phyloP scores from a whole-genome alignment of 345 rosid genomes.

The Aquilaria yunnanensis region DNA sequence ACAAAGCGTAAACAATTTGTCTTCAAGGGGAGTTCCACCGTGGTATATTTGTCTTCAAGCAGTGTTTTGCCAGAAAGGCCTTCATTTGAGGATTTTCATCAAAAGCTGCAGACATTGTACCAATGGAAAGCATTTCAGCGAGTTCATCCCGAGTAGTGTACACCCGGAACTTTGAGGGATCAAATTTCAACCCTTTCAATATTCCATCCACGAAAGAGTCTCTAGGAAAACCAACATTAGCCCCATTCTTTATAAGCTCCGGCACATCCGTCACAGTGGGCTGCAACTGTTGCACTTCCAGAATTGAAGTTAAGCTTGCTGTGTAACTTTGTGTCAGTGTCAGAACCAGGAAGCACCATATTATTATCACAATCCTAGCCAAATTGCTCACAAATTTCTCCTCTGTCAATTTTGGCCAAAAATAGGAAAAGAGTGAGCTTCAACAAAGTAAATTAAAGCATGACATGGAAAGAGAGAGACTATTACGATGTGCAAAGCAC shows the following conservation, averaged over 20 bases:
- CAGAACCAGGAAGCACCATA: constrained; percentile 46
- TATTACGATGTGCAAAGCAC: constrained; percentile 40
- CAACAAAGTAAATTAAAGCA: background rate
- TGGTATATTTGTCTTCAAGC: constrained; percentile 15
- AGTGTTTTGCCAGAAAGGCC: constrained; percentile 30
- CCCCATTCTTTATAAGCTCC: constrained; percentile 7
- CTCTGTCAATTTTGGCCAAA: constrained; percentile 19
- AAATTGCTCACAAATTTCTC: constrained; percentile 35
- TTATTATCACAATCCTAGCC: constrained; percentile 34
- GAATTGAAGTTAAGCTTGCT: constrained; percentile 37
- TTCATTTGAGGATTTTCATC: constrained; percentile 41
- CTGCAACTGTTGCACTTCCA: constrained; percentile 32
- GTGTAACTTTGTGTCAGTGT: constrained; percentile 40
- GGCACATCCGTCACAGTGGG: constrained; percentile 14
- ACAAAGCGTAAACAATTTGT: constrained; percentile 32
- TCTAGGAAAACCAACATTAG: constrained; percentile 24
- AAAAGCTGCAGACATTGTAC: constrained; percentile 25
- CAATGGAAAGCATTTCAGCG: constrained; percentile 2
- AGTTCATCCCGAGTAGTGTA: constrained; percentile 19
- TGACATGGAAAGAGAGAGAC: background rate
- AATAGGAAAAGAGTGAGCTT: background rate
- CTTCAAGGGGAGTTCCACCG: constrained; percentile 22
- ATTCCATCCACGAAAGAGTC: constrained; percentile 21
- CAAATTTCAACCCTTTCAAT: constrained; percentile 9
- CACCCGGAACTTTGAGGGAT: constrained; percentile 1